Percentiles rank a stretch among this genome's conserved stretches.
Conservation (phyloP, 2,329 filamentous ascomycete species). For the Beauveria bassiana region DNA sequence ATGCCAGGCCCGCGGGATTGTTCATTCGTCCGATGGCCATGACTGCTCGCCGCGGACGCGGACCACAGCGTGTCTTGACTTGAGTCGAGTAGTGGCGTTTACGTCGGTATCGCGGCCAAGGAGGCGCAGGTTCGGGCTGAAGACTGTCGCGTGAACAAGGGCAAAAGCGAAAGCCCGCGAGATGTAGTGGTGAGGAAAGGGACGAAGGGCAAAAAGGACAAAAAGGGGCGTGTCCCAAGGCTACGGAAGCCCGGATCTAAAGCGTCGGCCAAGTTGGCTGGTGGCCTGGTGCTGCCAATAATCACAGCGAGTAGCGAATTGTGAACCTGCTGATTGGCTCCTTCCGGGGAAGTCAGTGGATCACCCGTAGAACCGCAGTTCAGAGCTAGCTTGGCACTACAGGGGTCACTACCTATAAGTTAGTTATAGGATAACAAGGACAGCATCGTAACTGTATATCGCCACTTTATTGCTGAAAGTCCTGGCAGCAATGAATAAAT, state of each 20-base stretch:
- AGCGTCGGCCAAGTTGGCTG: not conserved
- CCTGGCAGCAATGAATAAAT: too few relatives aligned
- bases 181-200: not conserved
- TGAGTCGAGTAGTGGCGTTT: too few relatives aligned
- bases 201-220: not conserved
- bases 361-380: not conserved
- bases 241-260: not conserved
- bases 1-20: not conserved
- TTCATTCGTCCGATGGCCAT: not conserved
- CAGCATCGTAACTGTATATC: too few relatives aligned
- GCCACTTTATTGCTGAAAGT: too few relatives aligned
- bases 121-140: not conserved
- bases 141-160: not conserved
- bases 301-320: not conserved
- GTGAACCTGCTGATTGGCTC: slow-evolving; percentile 1
- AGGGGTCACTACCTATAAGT: not conserved
- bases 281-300: not conserved
- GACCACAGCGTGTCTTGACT: not conserved
- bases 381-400: not conserved
- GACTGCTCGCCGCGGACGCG: not conserved
- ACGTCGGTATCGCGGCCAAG: not conserved
- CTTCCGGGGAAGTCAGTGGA: not conserved
- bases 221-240: not conserved
- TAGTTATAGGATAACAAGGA: too few relatives aligned
- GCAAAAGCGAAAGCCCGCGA: not conserved